phyloP scores from a whole-genome alignment of 2,329 filamentous ascomycete genomes.

The Monosporascus ibericus region DNA sequence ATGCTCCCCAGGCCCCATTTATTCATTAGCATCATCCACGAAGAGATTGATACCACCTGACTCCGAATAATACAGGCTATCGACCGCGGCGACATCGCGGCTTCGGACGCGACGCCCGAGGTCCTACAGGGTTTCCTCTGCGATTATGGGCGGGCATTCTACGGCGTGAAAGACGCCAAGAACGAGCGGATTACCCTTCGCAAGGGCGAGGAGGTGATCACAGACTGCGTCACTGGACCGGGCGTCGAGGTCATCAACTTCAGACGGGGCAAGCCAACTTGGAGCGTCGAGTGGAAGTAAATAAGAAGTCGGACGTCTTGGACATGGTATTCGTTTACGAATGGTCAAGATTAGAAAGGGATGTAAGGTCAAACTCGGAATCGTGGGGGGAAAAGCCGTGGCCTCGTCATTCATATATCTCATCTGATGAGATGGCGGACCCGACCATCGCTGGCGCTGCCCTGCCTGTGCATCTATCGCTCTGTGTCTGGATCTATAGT shows the following conservation, averaged over 20 bases:
- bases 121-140: conserved; percentile 24
- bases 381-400: neutral
- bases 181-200: conserved; percentile 5
- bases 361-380: neutral
- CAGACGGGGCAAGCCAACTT: conserved; percentile 54
- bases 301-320: too few relatives aligned
- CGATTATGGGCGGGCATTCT: conserved; percentile 22
- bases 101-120: conserved; percentile 22
- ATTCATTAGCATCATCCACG: too few relatives aligned
- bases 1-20: too few relatives aligned
- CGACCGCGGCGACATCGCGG: conserved; percentile 18
- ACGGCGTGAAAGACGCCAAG: conserved; percentile 7
- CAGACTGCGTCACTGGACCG: conserved; percentile 46
- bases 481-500: neutral
- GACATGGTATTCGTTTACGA: neutral
- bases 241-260: conserved; percentile 62
- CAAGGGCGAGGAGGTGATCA: conserved; percentile 38
- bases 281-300: conserved; percentile 43
- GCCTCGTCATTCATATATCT: neutral
- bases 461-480: neutral
- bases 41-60: too few relatives aligned
- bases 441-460: neutral
- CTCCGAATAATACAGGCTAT: conserved; percentile 25
- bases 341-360: neutral
- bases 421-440: neutral